Conservation (phyloP, 2,329 filamentous ascomycete genomes). For the Lachnellula suecica region DNA sequence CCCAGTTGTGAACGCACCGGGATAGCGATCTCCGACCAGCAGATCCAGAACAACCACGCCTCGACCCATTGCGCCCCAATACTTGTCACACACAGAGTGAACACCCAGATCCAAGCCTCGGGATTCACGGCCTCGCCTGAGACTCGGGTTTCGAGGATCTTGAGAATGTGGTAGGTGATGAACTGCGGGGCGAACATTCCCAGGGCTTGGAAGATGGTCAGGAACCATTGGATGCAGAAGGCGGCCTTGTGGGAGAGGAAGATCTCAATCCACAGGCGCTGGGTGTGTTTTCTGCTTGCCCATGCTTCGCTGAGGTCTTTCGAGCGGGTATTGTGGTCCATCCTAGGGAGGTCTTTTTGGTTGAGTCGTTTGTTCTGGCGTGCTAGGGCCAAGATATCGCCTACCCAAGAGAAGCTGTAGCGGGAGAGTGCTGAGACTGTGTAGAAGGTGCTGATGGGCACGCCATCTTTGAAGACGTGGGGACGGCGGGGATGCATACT, state of each 20-base stretch:
- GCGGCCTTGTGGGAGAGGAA: constrained; percentile 54
- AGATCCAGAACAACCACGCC: constrained; percentile 65
- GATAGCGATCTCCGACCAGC: constrained; percentile 60
- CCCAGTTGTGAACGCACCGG: constrained; percentile 70
- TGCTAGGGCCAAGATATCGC: constrained; percentile 52
- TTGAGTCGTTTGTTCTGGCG: constrained; percentile 59
- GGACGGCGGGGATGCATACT: constrained; percentile 66
- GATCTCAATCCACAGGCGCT: constrained; percentile 60
- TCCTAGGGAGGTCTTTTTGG: constrained; percentile 59
- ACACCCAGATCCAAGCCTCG: constrained; percentile 67
- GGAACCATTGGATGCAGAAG: constrained; percentile 57
- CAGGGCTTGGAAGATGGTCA: constrained; percentile 42
- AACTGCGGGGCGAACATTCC: constrained; percentile 69
- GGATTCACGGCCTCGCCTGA: constrained; percentile 44
- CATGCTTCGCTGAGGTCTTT: constrained; percentile 50
- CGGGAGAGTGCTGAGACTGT: constrained; percentile 60
- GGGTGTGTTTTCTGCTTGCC: constrained; percentile 45
- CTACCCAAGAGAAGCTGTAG: constrained; percentile 67
- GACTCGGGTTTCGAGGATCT: constrained; percentile 57
- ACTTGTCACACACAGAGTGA: constrained; percentile 60
- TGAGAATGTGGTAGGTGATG: constrained; percentile 64
- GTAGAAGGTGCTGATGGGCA: constrained; percentile 61
- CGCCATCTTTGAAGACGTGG: constrained; percentile 58
- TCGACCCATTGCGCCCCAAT: constrained; percentile 57
- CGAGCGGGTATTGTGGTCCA: constrained; percentile 54